Conservation (phyloP, 2,329 filamentous ascomycete species). For the Apiospora hydei region DNA sequence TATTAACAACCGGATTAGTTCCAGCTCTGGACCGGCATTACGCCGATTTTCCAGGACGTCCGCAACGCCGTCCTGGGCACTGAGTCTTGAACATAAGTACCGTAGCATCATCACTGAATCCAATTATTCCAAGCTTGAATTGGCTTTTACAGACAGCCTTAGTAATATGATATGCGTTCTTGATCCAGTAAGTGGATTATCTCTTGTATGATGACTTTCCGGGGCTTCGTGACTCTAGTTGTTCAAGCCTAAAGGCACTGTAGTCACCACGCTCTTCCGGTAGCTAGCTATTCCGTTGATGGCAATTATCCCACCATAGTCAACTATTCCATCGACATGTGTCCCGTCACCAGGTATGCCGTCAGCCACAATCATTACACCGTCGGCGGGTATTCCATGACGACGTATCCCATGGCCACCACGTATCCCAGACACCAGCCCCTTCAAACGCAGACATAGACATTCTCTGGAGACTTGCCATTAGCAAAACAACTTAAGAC, state of each 20-base stretch:
- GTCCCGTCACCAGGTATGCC: too few species aligned
- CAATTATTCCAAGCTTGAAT: neutral
- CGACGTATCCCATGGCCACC: too few species aligned
- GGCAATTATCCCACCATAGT: too few species aligned
- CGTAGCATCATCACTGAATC: neutral
- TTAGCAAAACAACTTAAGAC: too few species aligned
- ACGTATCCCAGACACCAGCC: too few species aligned
- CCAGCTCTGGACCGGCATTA: conserved; percentile 84
- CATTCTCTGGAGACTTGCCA: too few species aligned
- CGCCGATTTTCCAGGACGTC: conserved; percentile 74
- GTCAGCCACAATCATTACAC: too few species aligned
- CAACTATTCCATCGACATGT: neutral
- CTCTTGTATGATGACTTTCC: neutral
- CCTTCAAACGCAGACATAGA: too few species aligned
- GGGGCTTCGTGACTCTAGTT: neutral
- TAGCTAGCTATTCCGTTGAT: too few species aligned
- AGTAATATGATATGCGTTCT: neutral
- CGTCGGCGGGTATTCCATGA: too few species aligned
- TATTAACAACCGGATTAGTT: conserved; percentile 58
- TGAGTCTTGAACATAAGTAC: conserved; percentile 26
- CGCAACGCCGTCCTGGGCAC: conserved; percentile 64
- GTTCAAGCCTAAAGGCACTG: too few species aligned
- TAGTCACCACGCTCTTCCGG: too few species aligned
- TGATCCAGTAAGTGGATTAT: neutral
- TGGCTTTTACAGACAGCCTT: neutral